Evolutionary conservation across 257 asterid genomes (phyloP).

Genomic region (Cynanchum wilfordii): DNA sequence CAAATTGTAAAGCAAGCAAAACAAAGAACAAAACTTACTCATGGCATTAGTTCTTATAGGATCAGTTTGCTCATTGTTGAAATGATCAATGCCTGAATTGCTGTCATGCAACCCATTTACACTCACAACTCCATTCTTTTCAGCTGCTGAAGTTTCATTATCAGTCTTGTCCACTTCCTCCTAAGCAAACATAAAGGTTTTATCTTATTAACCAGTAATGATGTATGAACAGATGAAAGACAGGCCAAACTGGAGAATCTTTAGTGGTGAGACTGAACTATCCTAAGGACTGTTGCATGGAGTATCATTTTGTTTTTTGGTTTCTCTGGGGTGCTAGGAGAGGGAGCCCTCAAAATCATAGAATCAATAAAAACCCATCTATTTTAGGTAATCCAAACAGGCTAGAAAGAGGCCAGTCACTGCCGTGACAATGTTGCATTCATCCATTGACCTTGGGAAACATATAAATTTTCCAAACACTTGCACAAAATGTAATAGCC

Average conservation of each 20-base stretch:
- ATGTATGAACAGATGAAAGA: background rate
- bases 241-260: background rate
- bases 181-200: conserved; percentile 13
- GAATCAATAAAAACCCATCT: background rate
- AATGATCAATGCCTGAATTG: conserved; percentile 68
- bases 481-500: background rate
- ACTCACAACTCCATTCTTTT: conserved; percentile 23
- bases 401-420: background rate
- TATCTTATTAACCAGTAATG: background rate
- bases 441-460: background rate
- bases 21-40: conserved; percentile 44
- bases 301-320: background rate
- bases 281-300: background rate
- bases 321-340: background rate
- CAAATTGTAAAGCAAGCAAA: background rate
- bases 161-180: conserved; percentile 37
- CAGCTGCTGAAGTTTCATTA: conserved; percentile 36
- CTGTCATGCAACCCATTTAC: conserved; percentile 19
- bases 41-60: conserved; percentile 67
- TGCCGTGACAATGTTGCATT: background rate
- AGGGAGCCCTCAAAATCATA: background rate
- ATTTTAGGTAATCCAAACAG: background rate
- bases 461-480: background rate
- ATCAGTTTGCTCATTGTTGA: conserved; percentile 63
- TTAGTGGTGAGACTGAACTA: background rate